Conservation (phyloP, 306 rosid genomes). For the Quercus bicolor region DNA sequence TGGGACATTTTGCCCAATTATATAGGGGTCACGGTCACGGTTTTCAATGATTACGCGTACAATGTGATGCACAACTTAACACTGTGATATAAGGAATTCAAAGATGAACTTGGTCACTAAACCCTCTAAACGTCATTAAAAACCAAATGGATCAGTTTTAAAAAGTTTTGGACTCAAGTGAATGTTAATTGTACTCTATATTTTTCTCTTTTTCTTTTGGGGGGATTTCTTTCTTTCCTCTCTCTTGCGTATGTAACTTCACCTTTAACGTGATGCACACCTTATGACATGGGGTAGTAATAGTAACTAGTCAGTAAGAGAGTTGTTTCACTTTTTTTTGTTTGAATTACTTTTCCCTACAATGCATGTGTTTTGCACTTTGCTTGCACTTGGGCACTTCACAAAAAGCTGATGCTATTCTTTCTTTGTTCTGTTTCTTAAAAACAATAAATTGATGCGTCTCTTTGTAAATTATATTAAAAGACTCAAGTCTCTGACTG, state of each 20-base stretch:
- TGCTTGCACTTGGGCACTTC: background rate
- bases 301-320: no score
- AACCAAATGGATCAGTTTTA: no score
- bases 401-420: background rate
- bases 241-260: background rate
- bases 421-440: background rate
- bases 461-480: background rate
- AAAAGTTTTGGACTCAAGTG: no score
- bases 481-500: background rate
- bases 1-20: background rate
- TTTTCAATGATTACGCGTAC: background rate
- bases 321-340: background rate
- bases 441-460: background rate
- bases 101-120: no score
- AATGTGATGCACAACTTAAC: background rate
- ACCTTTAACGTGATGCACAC: background rate
- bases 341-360: background rate
- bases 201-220: background rate
- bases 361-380: background rate
- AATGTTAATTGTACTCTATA: no score
- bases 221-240: background rate
- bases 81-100: background rate
- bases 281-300: background rate
- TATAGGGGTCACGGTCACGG: slow-evolving; percentile 14
- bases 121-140: no score